Percentiles rank a stretch among this genome's conserved stretches.
phyloP scores from a whole-genome alignment of 805 yeast genomes.

The Myxozyma nipponensis region DNA sequence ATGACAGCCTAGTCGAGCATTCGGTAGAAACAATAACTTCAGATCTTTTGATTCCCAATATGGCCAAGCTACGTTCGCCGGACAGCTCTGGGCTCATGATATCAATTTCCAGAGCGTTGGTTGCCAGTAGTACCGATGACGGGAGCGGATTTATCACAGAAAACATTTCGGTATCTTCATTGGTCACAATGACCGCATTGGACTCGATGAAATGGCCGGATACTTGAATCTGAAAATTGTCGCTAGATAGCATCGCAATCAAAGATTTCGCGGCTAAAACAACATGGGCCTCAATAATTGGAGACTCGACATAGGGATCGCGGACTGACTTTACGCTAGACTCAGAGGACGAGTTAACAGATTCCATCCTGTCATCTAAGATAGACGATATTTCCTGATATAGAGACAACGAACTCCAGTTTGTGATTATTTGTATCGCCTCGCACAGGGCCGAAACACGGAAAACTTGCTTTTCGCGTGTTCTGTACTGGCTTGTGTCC shows the following conservation, averaged over 20 bases:
- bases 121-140: slow-evolving; percentile 15
- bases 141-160: not conserved
- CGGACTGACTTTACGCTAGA: not conserved
- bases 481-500: not conserved
- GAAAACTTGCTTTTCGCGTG: not conserved
- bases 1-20: slow-evolving; percentile 3
- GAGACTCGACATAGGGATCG: not conserved
- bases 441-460: slow-evolving; percentile 16
- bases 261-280: slow-evolving; percentile 9
- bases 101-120: slow-evolving; percentile 17
- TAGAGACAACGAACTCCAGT: slow-evolving; percentile 10
- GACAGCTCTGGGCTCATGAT: slow-evolving; percentile 7
- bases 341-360: not conserved
- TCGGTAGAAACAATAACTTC: slow-evolving; percentile 12
- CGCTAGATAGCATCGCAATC: slow-evolving; percentile 7
- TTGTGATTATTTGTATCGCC: slow-evolving; percentile 10
- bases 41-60: slow-evolving; percentile 8
- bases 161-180: not conserved
- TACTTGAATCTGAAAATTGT: slow-evolving; percentile 10
- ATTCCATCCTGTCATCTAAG: not conserved
- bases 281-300: slow-evolving; percentile 6
- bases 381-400: slow-evolving; percentile 8
- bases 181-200: slow-evolving; percentile 4
- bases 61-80: slow-evolving; percentile 8
- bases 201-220: slow-evolving; percentile 16